Evolutionary conservation across 2,329 filamentous ascomycete species (phyloP).

Genomic region (Colletotrichum acutatum): DNA sequence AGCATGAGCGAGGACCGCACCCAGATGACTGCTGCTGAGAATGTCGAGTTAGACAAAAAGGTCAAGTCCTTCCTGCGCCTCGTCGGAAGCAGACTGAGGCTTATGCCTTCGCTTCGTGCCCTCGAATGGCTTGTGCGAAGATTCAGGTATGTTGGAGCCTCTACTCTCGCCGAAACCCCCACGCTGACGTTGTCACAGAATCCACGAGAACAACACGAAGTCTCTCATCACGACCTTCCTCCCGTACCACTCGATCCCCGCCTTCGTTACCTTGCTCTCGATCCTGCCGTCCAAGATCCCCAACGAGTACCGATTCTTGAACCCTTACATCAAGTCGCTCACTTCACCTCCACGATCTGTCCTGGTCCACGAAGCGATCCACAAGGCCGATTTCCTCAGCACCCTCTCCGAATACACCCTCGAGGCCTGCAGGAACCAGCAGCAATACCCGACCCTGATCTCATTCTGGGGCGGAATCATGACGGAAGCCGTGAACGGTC

Average conservation of each 20-base stretch:
- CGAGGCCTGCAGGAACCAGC: slow-evolving; percentile 75
- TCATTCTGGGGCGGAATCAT: slow-evolving; percentile 93
- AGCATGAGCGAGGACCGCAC: slow-evolving; percentile 89
- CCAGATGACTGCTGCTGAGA: slow-evolving; percentile 84
- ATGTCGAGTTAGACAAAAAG: slow-evolving; percentile 80
- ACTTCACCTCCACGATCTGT: slow-evolving; percentile 82
- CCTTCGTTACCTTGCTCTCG: slow-evolving; percentile 87
- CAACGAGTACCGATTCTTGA: slow-evolving; percentile 82
- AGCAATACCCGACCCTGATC: slow-evolving; percentile 81
- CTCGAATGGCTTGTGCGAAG: slow-evolving; percentile 94
- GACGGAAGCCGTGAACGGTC: slow-evolving; percentile 85
- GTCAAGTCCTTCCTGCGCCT: slow-evolving; percentile 87
- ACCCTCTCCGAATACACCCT: slow-evolving; percentile 83
- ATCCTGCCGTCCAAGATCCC: slow-evolving; percentile 84
- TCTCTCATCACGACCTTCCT: slow-evolving; percentile 86
- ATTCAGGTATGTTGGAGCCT: slow-evolving; percentile 74
- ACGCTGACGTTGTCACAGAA: slow-evolving; percentile 58
- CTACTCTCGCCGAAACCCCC: slow-evolving; percentile 28
- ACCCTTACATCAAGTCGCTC: slow-evolving; percentile 84
- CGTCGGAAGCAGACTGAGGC: slow-evolving; percentile 77
- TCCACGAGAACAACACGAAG: slow-evolving; percentile 90
- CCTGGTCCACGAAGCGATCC: slow-evolving; percentile 84
- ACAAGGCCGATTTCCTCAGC: slow-evolving; percentile 80
- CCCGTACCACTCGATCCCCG: slow-evolving; percentile 87
- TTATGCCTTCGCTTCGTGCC: slow-evolving; percentile 90